Evolutionary conservation across 805 yeast genomes (phyloP).

Genomic region (Lipomyces starkeyi): DNA sequence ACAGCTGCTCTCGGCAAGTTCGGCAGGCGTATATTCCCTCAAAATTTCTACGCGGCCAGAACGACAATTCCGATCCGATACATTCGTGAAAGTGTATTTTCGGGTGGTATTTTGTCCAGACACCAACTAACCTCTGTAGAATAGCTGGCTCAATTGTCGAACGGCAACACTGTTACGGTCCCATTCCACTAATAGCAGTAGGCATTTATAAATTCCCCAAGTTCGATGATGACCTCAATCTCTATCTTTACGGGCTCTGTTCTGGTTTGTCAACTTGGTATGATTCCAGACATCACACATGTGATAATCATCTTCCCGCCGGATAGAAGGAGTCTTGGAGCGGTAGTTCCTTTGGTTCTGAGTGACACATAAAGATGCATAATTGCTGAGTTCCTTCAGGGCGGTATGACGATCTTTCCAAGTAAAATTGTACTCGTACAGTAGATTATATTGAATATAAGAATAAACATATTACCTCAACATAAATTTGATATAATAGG

Average conservation of each 20-base stretch:
- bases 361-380: constrained; percentile 19
- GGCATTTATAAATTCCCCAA: constrained; percentile 10
- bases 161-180: constrained; percentile 15
- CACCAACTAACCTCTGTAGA: background rate
- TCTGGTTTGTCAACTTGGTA: background rate
- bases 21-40: constrained; percentile 34
- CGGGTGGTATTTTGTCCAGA: background rate
- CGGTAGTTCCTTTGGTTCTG: constrained; percentile 6
- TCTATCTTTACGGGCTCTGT: constrained; percentile 20
- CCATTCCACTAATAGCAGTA: constrained; percentile 23
- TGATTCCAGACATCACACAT: constrained; percentile 20
- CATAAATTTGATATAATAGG: background rate
- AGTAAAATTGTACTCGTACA: background rate
- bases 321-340: background rate
- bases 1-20: constrained; percentile 16
- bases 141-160: constrained; percentile 23
- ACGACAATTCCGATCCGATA: constrained; percentile 7
- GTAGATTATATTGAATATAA: background rate
- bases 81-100: background rate
- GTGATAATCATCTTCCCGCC: constrained; percentile 27
- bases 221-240: constrained; percentile 21
- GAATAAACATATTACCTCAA: background rate
- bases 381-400: constrained; percentile 31
- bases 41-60: constrained; percentile 24
- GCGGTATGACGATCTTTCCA: constrained; percentile 18